Conservation (phyloP, 73 alveolate genomes). For the Paramecium sexaurelia region DNA sequence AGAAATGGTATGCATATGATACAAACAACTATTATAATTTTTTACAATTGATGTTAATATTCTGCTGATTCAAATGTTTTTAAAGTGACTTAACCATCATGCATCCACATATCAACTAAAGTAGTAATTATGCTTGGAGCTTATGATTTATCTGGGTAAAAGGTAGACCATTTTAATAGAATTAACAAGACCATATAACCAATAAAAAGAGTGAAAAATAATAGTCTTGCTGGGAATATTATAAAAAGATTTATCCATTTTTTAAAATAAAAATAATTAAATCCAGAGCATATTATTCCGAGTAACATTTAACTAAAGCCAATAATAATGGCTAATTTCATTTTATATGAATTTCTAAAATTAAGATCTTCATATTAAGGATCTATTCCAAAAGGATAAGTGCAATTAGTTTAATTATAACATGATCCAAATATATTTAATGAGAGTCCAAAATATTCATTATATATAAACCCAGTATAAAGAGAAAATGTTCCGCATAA, state of each 20-base stretch:
- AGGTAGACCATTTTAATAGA: conserved; percentile 91
- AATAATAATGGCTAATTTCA: conserved; percentile 96
- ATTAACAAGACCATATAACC: conserved; percentile 96
- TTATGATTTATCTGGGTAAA: conserved; percentile 70
- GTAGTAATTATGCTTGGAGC: conserved; percentile 96
- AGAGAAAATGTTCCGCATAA: conserved; percentile 95
- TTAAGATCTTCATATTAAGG: conserved; percentile 88
- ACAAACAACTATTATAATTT: conserved; percentile 67
- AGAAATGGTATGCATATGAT: conserved; percentile 92
- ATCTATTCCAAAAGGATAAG: conserved; percentile 96
- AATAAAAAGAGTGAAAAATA: conserved; percentile 83
- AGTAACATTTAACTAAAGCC: conserved; percentile 95
- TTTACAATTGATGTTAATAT: not conserved
- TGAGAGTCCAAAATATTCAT: conserved; percentile 89
- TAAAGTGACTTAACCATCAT: conserved; percentile 79
- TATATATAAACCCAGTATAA: conserved; percentile 94
- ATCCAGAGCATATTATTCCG: conserved; percentile 92
- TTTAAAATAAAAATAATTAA: conserved; percentile 89
- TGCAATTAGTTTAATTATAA: conserved; percentile 71
- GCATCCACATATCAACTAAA: conserved; percentile 82
- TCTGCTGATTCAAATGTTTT: conserved; percentile 68
- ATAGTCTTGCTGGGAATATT: conserved; percentile 93
- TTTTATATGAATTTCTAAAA: conserved; percentile 91
- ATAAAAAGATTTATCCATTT: conserved; percentile 79
- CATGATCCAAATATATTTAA: conserved; percentile 85